Conservation (phyloP, 2,329 filamentous ascomycete genomes). For the Colletotrichum acutatum region DNA sequence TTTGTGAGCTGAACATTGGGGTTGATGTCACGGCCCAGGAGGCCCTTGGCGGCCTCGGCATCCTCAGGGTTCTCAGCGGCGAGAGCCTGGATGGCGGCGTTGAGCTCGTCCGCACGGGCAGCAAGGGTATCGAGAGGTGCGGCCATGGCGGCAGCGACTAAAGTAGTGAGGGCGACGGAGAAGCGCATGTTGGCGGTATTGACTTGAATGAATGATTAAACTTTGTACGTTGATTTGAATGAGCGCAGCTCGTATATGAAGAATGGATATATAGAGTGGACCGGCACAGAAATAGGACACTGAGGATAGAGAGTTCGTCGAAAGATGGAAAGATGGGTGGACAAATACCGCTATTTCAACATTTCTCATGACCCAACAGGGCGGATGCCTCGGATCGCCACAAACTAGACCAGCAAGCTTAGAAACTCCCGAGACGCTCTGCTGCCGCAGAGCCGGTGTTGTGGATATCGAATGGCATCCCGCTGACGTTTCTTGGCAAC, state of each 20-base stretch:
- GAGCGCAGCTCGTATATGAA: slow-evolving; percentile 22
- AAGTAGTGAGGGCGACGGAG: slow-evolving; percentile 22
- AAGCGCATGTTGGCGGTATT: slow-evolving; percentile 26
- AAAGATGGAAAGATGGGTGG: neutral
- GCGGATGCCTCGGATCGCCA: neutral
- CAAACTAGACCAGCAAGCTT: neutral
- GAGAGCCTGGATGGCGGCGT: slow-evolving; percentile 7
- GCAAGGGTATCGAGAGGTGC: slow-evolving; percentile 16
- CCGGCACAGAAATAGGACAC: slow-evolving; percentile 1
- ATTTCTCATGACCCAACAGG: neutral
- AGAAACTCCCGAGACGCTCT: neutral
- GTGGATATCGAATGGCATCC: slow-evolving; percentile 26
- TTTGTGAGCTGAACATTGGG: neutral
- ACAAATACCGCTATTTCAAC: slow-evolving; percentile 14
- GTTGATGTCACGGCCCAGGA: neutral
- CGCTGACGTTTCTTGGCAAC: slow-evolving; percentile 24
- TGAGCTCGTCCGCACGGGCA: slow-evolving; percentile 17
- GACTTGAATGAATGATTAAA: neutral
- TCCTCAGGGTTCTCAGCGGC: slow-evolving; percentile 20
- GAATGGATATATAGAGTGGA: neutral
- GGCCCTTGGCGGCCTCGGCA: slow-evolving; percentile 1
- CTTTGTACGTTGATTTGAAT: neutral
- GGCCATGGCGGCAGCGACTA: slow-evolving; percentile 26
- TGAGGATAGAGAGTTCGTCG: neutral
- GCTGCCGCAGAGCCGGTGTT: slow-evolving; percentile 9